These are phyloP conservation scores for Alternaria alternata DNA, from an alignment of 2,329 filamentous ascomycete genomes.

Conservation along the genomic window DNA sequence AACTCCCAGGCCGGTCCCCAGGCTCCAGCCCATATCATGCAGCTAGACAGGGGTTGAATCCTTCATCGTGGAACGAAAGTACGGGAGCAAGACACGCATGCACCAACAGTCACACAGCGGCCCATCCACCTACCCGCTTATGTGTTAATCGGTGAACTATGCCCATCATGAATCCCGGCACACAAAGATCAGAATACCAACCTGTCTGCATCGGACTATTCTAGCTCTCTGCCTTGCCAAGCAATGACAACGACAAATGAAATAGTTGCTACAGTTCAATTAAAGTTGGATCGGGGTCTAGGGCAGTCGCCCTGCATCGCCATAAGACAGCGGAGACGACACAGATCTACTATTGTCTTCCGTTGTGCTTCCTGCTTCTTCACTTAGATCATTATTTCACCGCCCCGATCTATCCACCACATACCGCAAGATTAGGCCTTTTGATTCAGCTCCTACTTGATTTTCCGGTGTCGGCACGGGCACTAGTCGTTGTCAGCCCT, in stretches of 20 bases:
- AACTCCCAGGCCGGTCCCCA: slow-evolving; percentile 5
- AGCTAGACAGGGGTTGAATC: slow-evolving; percentile 10
- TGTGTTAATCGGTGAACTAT: slow-evolving; percentile 11
- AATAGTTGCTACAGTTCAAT: slow-evolving; percentile 12
- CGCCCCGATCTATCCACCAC: slow-evolving; percentile 18
- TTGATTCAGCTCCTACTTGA: slow-evolving; percentile 8
- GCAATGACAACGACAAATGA: slow-evolving; percentile 8
- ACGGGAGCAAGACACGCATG: slow-evolving; percentile 18
- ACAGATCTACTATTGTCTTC: slow-evolving; percentile 21
- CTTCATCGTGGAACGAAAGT: slow-evolving; percentile 8
- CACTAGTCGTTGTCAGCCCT: slow-evolving; percentile 30
- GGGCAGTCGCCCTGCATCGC: slow-evolving; percentile 13
- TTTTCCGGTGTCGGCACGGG: slow-evolving; percentile 13
- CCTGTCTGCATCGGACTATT: slow-evolving; percentile 9
- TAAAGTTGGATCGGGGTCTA: slow-evolving; percentile 13
- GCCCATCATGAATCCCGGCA: slow-evolving; percentile 8
- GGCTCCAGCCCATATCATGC: slow-evolving; percentile 10
- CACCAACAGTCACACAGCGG: slow-evolving; percentile 13
- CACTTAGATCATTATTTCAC: slow-evolving; percentile 16
- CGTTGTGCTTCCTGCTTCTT: slow-evolving; percentile 12
- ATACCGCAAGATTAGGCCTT: slow-evolving; percentile 9
- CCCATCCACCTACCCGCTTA: slow-evolving; percentile 5
- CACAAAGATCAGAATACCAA: slow-evolving; percentile 10
- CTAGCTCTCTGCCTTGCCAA: slow-evolving; percentile 23
- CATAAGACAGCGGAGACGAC: slow-evolving; percentile 26